Conservation (phyloP, 2,329 filamentous ascomycete species). For the Ascochyta viciae-villosae region DNA sequence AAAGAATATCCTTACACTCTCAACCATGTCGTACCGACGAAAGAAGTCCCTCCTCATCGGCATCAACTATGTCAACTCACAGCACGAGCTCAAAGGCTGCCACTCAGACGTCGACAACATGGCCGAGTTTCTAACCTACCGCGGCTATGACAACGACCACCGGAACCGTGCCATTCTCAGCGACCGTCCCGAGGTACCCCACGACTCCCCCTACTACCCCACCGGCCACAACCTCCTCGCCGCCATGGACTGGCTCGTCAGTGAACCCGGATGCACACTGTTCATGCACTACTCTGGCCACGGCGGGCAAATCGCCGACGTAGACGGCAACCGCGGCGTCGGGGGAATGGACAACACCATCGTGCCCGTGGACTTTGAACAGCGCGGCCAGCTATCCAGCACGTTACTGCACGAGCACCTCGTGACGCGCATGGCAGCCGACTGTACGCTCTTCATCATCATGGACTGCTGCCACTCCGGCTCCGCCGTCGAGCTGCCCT, state of each 20-base stretch:
- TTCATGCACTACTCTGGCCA: conserved; percentile 68
- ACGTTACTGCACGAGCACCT: conserved; percentile 60
- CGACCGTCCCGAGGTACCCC: conserved; percentile 46
- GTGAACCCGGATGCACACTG: conserved; percentile 58
- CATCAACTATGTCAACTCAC: conserved; percentile 58
- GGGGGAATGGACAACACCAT: conserved; percentile 58
- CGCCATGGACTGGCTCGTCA: conserved; percentile 66
- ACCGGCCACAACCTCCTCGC: conserved; percentile 56
- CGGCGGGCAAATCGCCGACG: conserved; percentile 61
- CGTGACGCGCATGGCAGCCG: conserved; percentile 59
- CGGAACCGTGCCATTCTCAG: conserved; percentile 55
- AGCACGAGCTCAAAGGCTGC: conserved; percentile 57
- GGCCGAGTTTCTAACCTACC: conserved; percentile 54
- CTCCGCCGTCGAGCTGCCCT: conserved; percentile 65
- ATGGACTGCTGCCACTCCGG: conserved; percentile 70
- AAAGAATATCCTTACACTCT: too few relatives aligned
- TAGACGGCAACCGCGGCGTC: conserved; percentile 46
- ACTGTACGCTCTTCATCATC: conserved; percentile 61
- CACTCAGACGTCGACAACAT: conserved; percentile 60
- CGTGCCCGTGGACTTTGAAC: conserved; percentile 61
- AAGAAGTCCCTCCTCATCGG: conserved; percentile 61
- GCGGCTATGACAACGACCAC: conserved; percentile 52
- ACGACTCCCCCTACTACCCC: conserved; percentile 45
- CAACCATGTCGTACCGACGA: background rate
- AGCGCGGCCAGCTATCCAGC: conserved; percentile 62